Percentiles rank a stretch among this genome's conserved stretches.
Conservation (phyloP, 768 basidiomycete genomes). For the Gelatoporia subvermispora region DNA sequence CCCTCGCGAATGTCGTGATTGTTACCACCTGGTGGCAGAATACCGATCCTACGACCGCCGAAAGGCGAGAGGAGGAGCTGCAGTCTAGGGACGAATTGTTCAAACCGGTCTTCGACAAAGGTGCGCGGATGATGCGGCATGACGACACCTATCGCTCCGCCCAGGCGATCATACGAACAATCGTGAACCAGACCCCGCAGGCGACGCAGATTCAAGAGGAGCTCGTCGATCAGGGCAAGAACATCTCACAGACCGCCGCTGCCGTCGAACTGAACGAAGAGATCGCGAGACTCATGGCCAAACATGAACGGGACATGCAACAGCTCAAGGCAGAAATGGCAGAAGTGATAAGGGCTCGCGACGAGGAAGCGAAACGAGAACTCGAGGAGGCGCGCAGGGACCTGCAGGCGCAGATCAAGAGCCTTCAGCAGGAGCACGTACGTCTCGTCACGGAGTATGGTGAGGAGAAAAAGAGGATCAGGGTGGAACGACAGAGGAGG, state of each 20-base stretch:
- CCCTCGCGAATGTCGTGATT: conserved; percentile 23
- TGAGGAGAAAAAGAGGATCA: too few species aligned
- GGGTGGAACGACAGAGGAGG: too few species aligned
- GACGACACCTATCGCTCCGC: not conserved
- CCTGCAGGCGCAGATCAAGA: too few species aligned
- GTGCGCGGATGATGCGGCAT: conserved; percentile 8
- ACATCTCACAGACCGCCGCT: conserved; percentile 5
- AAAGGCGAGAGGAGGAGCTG: conserved; percentile 11
- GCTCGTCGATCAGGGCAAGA: conserved; percentile 5
- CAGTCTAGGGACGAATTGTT: not conserved
- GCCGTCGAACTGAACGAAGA: conserved; percentile 30
- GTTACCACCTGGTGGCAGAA: conserved; percentile 27
- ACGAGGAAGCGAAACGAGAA: conserved; percentile 36
- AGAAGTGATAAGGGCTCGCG: conserved; percentile 6
- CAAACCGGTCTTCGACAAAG: conserved; percentile 11
- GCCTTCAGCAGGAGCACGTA: not conserved
- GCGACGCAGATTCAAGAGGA: conserved; percentile 6
- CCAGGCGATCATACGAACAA: not conserved
- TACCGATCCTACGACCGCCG: conserved; percentile 7
- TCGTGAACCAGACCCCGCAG: not conserved
- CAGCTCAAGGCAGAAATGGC: conserved; percentile 29
- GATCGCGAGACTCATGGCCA: conserved; percentile 39
- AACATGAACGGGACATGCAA: conserved; percentile 42
- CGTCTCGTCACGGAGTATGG: not conserved
- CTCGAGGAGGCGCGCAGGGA: conserved; percentile 24